phyloP scores from a whole-genome alignment of 257 asterid genomes.

The Solanum commersonii region DNA sequence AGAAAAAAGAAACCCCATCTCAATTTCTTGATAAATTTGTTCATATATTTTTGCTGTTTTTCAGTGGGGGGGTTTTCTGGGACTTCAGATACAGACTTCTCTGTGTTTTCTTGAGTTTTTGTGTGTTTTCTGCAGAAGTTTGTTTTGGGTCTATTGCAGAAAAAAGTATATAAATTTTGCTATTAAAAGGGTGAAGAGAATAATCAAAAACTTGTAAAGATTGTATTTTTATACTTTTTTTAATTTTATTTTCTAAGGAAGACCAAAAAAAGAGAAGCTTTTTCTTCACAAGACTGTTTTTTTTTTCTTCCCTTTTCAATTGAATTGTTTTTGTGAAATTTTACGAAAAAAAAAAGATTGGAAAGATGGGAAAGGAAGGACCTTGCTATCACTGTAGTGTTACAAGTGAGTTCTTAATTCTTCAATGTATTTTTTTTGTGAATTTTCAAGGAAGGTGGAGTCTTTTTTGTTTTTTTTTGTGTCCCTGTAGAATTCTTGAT shows the following conservation, averaged over 20 bases:
- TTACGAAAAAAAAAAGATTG: constrained; percentile 9
- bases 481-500: constrained; percentile 3
- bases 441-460: constrained; percentile 1
- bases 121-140: constrained; percentile 11
- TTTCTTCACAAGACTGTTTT: constrained; percentile 1
- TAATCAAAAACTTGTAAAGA: constrained; percentile 15
- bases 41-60: constrained; percentile 22
- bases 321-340: constrained; percentile 16
- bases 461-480: constrained; percentile 10
- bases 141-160: neutral
- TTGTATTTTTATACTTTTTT: constrained; percentile 5
- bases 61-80: constrained; percentile 46
- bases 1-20: constrained; percentile 24
- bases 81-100: constrained; percentile 23
- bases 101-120: neutral
- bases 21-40: constrained; percentile 22
- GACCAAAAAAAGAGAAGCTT: constrained; percentile 6
- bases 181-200: constrained; percentile 22
- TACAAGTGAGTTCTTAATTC: constrained; percentile 72
- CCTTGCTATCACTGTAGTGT: constrained; percentile 99
- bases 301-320: neutral
- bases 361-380: constrained; percentile 88
- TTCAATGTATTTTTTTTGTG: constrained; percentile 1
- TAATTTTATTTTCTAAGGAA: constrained; percentile 1
- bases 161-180: constrained; percentile 16